A percentile compares a stretch with the other conserved stretches of the same genome.
Evolutionary conservation across 495 filamentous ascomycete species (phyloP).

Genomic region (Neurospora hispaniola): DNA sequence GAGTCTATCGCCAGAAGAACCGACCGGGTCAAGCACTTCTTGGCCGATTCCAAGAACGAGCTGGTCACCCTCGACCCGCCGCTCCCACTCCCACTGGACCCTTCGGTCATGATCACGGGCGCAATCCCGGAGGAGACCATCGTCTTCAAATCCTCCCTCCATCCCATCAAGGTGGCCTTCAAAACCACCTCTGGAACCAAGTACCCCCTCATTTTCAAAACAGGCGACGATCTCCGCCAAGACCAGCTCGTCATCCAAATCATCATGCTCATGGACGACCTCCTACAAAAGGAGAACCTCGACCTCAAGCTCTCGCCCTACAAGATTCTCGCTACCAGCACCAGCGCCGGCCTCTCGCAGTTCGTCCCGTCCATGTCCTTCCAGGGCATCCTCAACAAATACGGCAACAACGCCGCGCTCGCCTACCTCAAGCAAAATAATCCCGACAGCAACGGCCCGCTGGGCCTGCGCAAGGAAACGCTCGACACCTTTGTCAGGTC

Average conservation of each 20-base stretch:
- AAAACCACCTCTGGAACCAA: conserved; percentile 63
- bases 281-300: conserved; percentile 92
- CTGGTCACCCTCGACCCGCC: conserved; percentile 72
- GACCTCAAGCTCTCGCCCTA: conserved; percentile 94
- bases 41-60: conserved; percentile 86
- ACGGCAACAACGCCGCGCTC: conserved; percentile 60
- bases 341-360: conserved; percentile 81
- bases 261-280: conserved; percentile 94
- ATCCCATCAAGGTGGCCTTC: conserved; percentile 84
- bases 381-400: conserved; percentile 67
- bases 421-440: conserved; percentile 85
- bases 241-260: conserved; percentile 98
- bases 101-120: conserved; percentile 64
- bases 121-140: conserved; percentile 74
- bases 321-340: conserved; percentile 86
- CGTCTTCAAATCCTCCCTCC: conserved; percentile 91
- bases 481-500: conserved; percentile 95
- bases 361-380: conserved; percentile 82
- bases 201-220: conserved; percentile 94
- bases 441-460: conserved; percentile 69
- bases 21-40: conserved; percentile 67
- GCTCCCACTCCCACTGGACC: conserved; percentile 81
- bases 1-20: conserved; percentile 69
- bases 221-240: conserved; percentile 91
- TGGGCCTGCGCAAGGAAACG: conserved; percentile 82